Evolutionary conservation across 495 filamentous ascomycete species (phyloP), one percentile per base, ranked within the genome.

Genomic region (Penicillium lividum): DNA sequence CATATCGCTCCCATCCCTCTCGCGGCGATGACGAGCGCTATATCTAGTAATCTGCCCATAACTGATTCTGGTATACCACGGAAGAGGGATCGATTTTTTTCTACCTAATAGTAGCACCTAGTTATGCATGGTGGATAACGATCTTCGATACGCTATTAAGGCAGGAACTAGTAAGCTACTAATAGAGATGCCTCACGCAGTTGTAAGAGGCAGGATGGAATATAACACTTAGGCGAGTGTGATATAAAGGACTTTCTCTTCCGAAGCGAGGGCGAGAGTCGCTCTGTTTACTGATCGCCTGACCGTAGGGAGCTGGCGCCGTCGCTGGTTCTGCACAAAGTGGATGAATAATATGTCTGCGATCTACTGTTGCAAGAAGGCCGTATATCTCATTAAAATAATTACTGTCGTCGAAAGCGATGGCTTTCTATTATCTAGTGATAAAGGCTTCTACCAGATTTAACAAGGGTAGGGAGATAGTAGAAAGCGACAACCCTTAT

Each of bases 321-420:
- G 46, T 49, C 27, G 46, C 46, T 49, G 11, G 5, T 49, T 31
- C 46, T 31, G 46, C 27, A 31, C 11, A 31, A n/a, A n/a, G 46
- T 13, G 22, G 6, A 49, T 49, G 46, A 31, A 49, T 9, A 13
- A 49, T 49, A 31, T 49, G 46, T 28, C 8, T n/a, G 46, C 22
- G 4, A 29, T n/a, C 27, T 31, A 28, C 28, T 49, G 13, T 49
- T 31, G 3, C 28, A 13, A 49, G 46, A 49, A 7, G 31, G 46
- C 9, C 46, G 46, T 9, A 49, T 15, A 9, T 49, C 28, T 49
- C 46, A 31, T 7, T 6, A 31, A 7, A n/a, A 30, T 2, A 16
- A 31, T 49, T 9, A 15, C 28, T 49, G 46, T 31, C 46, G 13
- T 49, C 46, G 27, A 31, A 49, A 31, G 46, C 27, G 46, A 49